Evolutionary conservation across 352 stramenopile species (phyloP).

Genomic region (Pythium coloratum): DNA sequence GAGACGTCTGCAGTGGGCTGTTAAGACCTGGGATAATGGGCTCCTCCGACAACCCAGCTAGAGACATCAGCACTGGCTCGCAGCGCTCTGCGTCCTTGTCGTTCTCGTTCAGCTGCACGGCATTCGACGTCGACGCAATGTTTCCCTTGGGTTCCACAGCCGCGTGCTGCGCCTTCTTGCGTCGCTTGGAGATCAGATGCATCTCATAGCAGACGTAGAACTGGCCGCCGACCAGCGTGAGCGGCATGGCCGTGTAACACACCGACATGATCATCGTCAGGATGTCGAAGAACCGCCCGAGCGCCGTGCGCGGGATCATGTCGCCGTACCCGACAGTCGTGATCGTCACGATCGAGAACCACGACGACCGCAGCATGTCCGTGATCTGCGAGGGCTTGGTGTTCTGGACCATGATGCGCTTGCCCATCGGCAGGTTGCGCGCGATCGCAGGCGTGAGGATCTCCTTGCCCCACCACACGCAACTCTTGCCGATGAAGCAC

Average conservation of each 20-base stretch:
- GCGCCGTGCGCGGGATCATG: slow-evolving; percentile 53
- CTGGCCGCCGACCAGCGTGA: slow-evolving; percentile 71
- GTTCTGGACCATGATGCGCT: slow-evolving; percentile 70
- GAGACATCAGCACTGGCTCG: slow-evolving; percentile 12
- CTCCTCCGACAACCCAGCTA: slow-evolving; percentile 7
- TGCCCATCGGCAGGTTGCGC: slow-evolving; percentile 39
- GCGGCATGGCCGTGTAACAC: slow-evolving; percentile 78
- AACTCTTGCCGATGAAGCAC: slow-evolving; percentile 58
- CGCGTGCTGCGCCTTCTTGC: slow-evolving; percentile 13
- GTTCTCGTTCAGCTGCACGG: neutral
- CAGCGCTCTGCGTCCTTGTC: neutral
- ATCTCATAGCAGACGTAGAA: slow-evolving; percentile 69
- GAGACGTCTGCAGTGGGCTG: slow-evolving; percentile 4
- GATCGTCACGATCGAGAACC: slow-evolving; percentile 71
- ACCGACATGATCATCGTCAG: slow-evolving; percentile 54
- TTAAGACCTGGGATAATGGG: slow-evolving; percentile 21
- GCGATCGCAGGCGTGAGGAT: slow-evolving; percentile 54
- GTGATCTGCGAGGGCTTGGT: slow-evolving; percentile 38
- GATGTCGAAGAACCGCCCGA: slow-evolving; percentile 72
- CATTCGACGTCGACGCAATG: neutral
- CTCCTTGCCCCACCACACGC: slow-evolving; percentile 58
- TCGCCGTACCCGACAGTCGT: slow-evolving; percentile 79
- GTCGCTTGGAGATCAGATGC: slow-evolving; percentile 36
- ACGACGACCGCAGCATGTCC: slow-evolving; percentile 76
- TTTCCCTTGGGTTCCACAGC: slow-evolving; percentile 9